These are phyloP conservation scores for Ceratobasidium sp. DNA, from an alignment of 1,284 basidiomycete species.

Conservation along the genomic window DNA sequence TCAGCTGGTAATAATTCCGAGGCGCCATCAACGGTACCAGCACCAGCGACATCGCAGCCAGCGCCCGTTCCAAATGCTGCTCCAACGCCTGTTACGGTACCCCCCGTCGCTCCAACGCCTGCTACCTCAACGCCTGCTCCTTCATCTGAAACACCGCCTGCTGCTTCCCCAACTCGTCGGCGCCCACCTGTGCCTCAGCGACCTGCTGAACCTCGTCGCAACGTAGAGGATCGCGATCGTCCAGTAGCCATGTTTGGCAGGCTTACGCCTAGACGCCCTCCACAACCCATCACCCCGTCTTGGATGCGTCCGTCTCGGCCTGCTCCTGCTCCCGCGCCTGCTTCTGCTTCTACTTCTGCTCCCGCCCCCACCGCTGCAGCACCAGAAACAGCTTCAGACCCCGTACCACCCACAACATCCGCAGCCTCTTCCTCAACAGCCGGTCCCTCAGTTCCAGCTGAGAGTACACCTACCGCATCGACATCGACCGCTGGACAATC, in stretches of 20 bases:
- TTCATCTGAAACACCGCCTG: background rate
- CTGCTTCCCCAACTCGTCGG: background rate
- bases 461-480: background rate
- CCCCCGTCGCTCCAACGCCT: background rate
- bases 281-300: conserved; percentile 35
- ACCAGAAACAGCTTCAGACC: background rate
- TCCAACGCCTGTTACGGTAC: background rate
- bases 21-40: background rate
- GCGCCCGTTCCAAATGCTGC: background rate
- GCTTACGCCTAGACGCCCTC: conserved; percentile 26
- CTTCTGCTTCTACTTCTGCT: too few relatives aligned
- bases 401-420: background rate
- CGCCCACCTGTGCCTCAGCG: background rate
- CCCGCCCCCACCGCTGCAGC: too few relatives aligned
- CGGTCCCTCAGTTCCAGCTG: background rate
- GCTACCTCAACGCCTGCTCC: background rate
- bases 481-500: background rate
- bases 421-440: background rate
- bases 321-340: background rate
- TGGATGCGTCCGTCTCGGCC: conserved; percentile 35
- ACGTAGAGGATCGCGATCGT: conserved; percentile 13
- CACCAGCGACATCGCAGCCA: background rate
- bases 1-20: background rate
- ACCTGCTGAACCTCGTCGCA: background rate
- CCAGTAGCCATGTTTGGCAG: conserved; percentile 38